Base-by-base conservation (phyloP, 2,329 filamentous ascomycete species). In the Aspergillus sp. region DNA sequence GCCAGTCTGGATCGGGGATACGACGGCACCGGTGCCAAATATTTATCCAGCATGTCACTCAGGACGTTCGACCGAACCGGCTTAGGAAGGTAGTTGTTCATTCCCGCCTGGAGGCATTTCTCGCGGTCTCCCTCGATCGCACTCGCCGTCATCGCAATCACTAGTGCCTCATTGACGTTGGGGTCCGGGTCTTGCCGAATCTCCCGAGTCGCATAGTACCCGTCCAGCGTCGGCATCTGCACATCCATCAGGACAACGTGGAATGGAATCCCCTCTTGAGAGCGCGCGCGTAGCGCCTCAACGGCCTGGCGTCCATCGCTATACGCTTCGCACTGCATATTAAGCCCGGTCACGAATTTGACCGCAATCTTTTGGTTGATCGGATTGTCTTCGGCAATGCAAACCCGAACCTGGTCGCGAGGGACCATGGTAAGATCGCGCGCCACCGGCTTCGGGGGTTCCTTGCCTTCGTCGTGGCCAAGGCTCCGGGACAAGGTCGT, bases 71-170 rank as follows among this genome's bases (percentile, higher is more conserved):
- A 85, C 39, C 86, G 75, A n/a, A 96, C 89, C 1, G 89, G 89
- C 56, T 96, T 96, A 11, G 89, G 86, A 1, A 95, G 74, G 50
- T 95, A 96, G 51, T 95, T 91, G 58, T 95, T 94, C 89, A 96
- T 96, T 27, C 89, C 89, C 1, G 86, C 85, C 30, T 86, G 85
- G n/a, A 95, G 66, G 47, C 89, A 95, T 62, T 93, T 95, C 56
- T 96, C 89, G 29, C 88, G 73, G 54, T 96, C 89, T 12, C 89
- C 89, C 54, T 91, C 83, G 40, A 96, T 96, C 3, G 89, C 89
- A 15, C 81, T 88, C 1, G 89, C 89, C 1, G 89, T 96, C 89
- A 96, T 95, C 34, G 89, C 89, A 47, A 96, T 95, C 30, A 96
- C 83, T n/a, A 95, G 68, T 1, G 93, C 76, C 43, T 84, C 79